Evolutionary conservation across 2,329 filamentous ascomycete species (phyloP).

Genomic region (Dothideomycetes sp.): DNA sequence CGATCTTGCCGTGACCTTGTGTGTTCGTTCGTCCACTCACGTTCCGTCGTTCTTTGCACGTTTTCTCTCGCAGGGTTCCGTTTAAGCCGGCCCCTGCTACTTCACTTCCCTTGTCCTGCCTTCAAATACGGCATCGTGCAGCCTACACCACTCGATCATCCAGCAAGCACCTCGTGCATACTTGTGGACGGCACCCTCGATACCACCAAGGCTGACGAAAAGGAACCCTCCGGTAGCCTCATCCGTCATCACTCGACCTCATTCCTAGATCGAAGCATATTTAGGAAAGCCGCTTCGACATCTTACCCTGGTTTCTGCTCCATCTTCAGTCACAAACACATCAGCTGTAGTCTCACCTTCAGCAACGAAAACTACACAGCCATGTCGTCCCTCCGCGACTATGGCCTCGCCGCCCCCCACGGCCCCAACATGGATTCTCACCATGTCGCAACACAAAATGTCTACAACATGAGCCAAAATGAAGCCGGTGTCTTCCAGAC

Average conservation of each 20-base stretch:
- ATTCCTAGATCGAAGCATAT: conserved; percentile 1
- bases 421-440: conserved; percentile 38
- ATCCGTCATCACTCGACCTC: conserved; percentile 8
- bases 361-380: conserved; percentile 4
- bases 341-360: neutral
- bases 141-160: conserved; percentile 7
- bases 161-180: conserved; percentile 10
- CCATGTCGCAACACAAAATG: conserved; percentile 35
- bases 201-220: neutral
- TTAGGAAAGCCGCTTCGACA: conserved; percentile 3
- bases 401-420: conserved; percentile 39
- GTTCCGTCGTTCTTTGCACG: conserved; percentile 9
- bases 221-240: conserved; percentile 2
- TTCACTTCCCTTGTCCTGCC: neutral
- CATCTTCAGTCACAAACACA: conserved; percentile 4
- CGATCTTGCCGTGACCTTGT: conserved; percentile 6
- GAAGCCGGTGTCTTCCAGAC: conserved; percentile 63
- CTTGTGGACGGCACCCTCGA: neutral
- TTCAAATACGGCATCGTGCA: conserved; percentile 12
- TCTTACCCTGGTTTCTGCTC: too few species aligned
- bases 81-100: conserved; percentile 4
- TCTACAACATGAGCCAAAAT: conserved; percentile 44
- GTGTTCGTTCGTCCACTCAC: conserved; percentile 5
- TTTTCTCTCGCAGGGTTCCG: conserved; percentile 10
- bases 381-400: conserved; percentile 36